These are phyloP conservation scores for Liriodendron chinense DNA, from an alignment of 164 flowering plant genomes.

Conservation along the genomic window DNA sequence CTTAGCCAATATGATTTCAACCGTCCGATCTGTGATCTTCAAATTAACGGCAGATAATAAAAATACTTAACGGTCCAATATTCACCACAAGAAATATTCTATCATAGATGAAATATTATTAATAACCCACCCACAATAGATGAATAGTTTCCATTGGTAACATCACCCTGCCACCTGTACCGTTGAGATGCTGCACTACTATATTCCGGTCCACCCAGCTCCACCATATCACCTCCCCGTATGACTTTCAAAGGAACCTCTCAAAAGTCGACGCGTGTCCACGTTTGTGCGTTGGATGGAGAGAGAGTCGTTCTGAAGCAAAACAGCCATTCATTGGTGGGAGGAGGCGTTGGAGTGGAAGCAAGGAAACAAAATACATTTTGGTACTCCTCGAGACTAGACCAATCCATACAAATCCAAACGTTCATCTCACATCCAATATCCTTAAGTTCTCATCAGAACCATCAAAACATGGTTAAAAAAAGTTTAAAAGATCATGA, in stretches of 20 bases:
- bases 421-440: not conserved
- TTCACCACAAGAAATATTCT: too few relatives aligned
- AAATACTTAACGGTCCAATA: too few relatives aligned
- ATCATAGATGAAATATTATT: too few relatives aligned
- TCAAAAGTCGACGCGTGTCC: not conserved
- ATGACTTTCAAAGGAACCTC: not conserved
- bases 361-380: not conserved
- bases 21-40: too few relatives aligned
- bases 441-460: too few relatives aligned
- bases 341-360: not conserved
- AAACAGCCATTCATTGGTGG: not conserved
- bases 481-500: too few relatives aligned
- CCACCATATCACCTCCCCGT: not conserved
- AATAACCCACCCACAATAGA: too few relatives aligned
- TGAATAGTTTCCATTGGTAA: too few relatives aligned
- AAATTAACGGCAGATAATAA: too few relatives aligned
- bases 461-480: not conserved
- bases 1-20: too few relatives aligned
- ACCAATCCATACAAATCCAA: not conserved
- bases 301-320: not conserved
- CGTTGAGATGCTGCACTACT: not conserved
- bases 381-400: not conserved
- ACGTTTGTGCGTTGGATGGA: not conserved
- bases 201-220: not conserved
- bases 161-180: not conserved